Evolutionary conservation across 805 yeast species (phyloP), one percentile per base, ranked within the genome.

Genomic region (Kodamaea jinghongensis): DNA sequence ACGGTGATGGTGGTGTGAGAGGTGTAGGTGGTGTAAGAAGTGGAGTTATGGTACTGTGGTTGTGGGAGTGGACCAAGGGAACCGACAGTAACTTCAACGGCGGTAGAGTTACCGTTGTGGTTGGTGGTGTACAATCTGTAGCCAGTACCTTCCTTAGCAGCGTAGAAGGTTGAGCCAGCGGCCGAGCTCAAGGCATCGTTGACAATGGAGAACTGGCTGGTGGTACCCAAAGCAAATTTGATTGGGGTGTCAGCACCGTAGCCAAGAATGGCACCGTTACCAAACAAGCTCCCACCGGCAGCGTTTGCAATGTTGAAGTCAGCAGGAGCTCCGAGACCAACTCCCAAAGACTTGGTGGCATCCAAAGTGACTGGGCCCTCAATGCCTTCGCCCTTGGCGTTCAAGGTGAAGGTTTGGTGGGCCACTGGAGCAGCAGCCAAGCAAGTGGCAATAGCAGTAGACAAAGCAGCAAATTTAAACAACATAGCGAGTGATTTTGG

Each of bases 331-430:
- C 49, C 28, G 30, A 55, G 63, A 27, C 41, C 46, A 36, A 50
- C 49, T 14, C 7, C n/a, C 36, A 37, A 31, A 50, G 47, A 60
- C 8, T 67, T 67, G 34, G 54, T 45, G 32, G 32, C 31, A 16
- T 34, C 40, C 25, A 38, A 28, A 22, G 50, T 45, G 31, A 60
- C 61, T 14, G 49, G 43, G 25, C 45, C 33, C 39, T 50, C 42
- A 44, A 59, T 45, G 32, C 44, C 41, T 12, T 34, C 48, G 44
- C 66, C 67, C n/a, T 30, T 17, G 20, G 67, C 66, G 26, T 51
- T 41, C 36, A 63, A 54, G 31, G 46, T 39, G 51, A 61, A 56
- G 33, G 56, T 42, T 44, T 58, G 56, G 54, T 62, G 67, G 34
- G 67, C 67, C 26, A 48, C 46, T 37, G 54, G 57, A 37, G 37